Evolutionary conservation across 371 early-diverging fungal species (phyloP), one percentile per base, ranked within the genome.

Genomic region (Haplosporangium sp.): DNA sequence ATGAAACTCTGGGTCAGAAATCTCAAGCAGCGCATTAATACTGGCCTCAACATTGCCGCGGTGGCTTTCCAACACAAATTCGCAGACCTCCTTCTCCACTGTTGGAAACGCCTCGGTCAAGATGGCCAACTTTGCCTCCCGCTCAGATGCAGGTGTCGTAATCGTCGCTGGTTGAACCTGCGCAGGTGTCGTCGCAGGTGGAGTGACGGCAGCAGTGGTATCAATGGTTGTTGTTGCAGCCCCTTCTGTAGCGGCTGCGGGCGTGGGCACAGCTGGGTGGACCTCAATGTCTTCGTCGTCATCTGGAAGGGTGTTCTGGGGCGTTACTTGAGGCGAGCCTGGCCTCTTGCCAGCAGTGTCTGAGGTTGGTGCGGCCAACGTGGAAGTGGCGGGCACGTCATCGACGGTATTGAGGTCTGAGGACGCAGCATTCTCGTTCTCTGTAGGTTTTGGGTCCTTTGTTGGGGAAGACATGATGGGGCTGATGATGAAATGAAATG

Each of bases 21-120:
- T 79, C 66, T 79, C 80, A 38, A 79, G 69, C 48, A 79, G 43
- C 9, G 80, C 80, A 21, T 73, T 79, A 63, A 79, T 73, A 53
- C 73, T 73, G 37, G 73, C 80, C 53, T 79, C 80, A 42, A 79
- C 73, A 58, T 79, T 41, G 20, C 80, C 80, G 50, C 73, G 80
- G 50, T 79, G 80, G 38, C 69, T 73, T 56, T 79, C 80, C 65
- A 79, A 52, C 16, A 79, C 73, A 55, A 79, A 79, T 56, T 79
- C 80, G 42, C 80, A 79, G 3, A 79, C 73, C 52, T 79, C 80
- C 56, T 66, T 79, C 42, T 79, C 80, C 2, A 79, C 80, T 6
- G 73, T 69, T 0, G 80, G 80, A 52, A 79, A 79, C 20, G 80
- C 80, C 38, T 79, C 80, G 0, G 80, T 73, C 56, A 79, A 52